Percentiles rank a stretch among this genome's conserved stretches.
Evolutionary conservation across 345 rosid genomes (phyloP).

Genomic region (Populus euphratica): DNA sequence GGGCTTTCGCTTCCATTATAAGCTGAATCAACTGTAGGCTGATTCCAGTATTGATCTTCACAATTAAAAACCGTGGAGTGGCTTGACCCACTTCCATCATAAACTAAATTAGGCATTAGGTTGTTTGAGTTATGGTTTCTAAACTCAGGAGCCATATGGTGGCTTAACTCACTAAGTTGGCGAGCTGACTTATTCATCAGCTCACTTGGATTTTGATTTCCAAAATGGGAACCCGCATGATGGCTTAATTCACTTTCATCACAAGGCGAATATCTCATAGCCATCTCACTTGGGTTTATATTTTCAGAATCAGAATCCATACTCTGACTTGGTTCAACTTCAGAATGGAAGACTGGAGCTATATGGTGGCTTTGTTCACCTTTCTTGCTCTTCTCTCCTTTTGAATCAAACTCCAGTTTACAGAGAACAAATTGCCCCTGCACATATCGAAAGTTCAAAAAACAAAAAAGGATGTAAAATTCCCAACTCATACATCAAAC

Average conservation of each 20-base stretch:
- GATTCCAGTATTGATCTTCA: background rate
- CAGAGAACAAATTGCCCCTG: conserved; percentile 25
- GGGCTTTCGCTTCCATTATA: background rate
- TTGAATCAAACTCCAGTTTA: conserved; percentile 19
- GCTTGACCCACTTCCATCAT: background rate
- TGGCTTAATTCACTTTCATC: background rate
- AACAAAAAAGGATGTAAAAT: background rate
- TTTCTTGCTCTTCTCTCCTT: conserved; percentile 1
- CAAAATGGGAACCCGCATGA: background rate
- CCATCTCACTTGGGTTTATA: background rate
- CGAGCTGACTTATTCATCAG: background rate
- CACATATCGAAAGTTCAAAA: conserved; percentile 2
- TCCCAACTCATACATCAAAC: background rate
- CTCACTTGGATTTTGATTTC: background rate
- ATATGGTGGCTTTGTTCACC: background rate
- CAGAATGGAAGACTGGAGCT: background rate
- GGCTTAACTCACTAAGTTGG: background rate
- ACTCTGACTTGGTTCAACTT: background rate
- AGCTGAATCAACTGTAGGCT: background rate
- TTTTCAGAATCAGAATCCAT: background rate
- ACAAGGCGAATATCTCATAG: background rate
- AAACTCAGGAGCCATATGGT: background rate
- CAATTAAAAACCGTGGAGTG: background rate
- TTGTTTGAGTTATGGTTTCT: background rate
- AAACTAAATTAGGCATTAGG: background rate